phyloP scores from a whole-genome alignment of 1,284 basidiomycete genomes.

The Anthracocystis walkeri region DNA sequence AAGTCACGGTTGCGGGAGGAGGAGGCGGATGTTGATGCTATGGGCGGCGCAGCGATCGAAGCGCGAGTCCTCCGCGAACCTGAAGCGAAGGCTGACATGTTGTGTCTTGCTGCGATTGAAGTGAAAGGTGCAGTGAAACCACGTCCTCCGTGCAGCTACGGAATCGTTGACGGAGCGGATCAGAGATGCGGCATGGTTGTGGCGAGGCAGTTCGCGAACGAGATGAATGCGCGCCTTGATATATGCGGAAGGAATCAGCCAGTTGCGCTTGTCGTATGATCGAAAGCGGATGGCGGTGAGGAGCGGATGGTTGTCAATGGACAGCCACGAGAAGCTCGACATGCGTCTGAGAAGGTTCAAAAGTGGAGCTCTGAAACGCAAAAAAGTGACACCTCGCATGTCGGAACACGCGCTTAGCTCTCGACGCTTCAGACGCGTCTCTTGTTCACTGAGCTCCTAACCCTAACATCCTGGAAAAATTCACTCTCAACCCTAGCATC shows the following conservation, averaged over 20 bases:
- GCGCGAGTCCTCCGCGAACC: slow-evolving; percentile 24
- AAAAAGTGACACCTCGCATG: slow-evolving; percentile 1
- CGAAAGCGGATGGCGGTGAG: no score
- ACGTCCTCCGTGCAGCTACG: slow-evolving; percentile 1
- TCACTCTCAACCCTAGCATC: no score
- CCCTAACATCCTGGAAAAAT: no score
- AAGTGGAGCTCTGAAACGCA: not conserved
- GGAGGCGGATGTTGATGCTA: slow-evolving; percentile 7
- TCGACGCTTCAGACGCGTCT: slow-evolving; percentile 1
- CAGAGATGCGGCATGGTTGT: slow-evolving; percentile 1
- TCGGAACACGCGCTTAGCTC: not conserved
- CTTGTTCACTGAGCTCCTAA: not conserved
- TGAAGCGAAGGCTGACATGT: slow-evolving; percentile 15
- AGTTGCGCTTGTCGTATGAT: not conserved
- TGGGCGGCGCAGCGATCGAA: slow-evolving; percentile 24
- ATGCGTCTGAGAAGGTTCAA: not conserved
- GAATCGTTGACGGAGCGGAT: not conserved
- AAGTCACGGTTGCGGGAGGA: slow-evolving; percentile 2
- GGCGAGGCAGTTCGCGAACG: not conserved
- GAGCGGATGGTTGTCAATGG: not conserved
- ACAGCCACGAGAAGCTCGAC: not conserved
- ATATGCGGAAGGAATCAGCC: not conserved
- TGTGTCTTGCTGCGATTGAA: slow-evolving; percentile 5
- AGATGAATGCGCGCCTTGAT: not conserved
- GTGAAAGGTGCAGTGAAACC: not conserved